Evolutionary conservation across 1,139 yeast genomes (phyloP).

Genomic region (Protomyces inundatus): DNA sequence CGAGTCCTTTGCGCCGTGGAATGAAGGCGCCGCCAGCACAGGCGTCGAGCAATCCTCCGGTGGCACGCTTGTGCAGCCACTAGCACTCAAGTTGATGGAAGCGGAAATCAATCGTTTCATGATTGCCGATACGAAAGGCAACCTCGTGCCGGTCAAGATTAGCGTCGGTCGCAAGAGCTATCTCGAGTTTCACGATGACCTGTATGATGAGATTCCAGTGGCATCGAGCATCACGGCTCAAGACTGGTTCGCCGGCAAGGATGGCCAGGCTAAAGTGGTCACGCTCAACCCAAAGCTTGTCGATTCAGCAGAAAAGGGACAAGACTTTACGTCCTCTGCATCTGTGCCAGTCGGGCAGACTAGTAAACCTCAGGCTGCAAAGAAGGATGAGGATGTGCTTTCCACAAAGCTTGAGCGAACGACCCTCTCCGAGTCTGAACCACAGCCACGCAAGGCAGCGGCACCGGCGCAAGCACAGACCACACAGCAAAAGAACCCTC

Average conservation of each 20-base stretch:
- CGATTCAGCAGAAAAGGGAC: constrained; percentile 1
- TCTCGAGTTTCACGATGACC: constrained; percentile 18
- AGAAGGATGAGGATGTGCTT: background rate
- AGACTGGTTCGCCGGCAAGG: constrained; percentile 3
- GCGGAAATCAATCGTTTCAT: constrained; percentile 21
- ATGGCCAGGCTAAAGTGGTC: constrained; percentile 8
- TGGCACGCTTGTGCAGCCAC: constrained; percentile 8
- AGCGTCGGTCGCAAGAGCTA: constrained; percentile 23
- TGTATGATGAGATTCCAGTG: constrained; percentile 8
- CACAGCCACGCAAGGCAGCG: too few relatives aligned
- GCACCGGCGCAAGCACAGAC: background rate
- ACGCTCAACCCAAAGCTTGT: constrained; percentile 10
- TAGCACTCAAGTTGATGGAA: constrained; percentile 18
- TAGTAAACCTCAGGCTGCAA: background rate
- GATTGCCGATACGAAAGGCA: constrained; percentile 23
- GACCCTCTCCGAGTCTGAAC: background rate
- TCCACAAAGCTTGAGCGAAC: background rate
- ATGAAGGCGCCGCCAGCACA: constrained; percentile 23
- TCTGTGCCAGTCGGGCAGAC: background rate
- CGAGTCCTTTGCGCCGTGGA: constrained; percentile 17
- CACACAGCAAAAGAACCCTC: background rate
- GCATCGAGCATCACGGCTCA: background rate
- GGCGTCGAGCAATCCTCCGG: constrained; percentile 15
- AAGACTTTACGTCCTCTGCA: background rate
- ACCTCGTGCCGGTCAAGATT: constrained; percentile 14